Conservation (phyloP, 345 rosid genomes). For the Acer yangbiense region DNA sequence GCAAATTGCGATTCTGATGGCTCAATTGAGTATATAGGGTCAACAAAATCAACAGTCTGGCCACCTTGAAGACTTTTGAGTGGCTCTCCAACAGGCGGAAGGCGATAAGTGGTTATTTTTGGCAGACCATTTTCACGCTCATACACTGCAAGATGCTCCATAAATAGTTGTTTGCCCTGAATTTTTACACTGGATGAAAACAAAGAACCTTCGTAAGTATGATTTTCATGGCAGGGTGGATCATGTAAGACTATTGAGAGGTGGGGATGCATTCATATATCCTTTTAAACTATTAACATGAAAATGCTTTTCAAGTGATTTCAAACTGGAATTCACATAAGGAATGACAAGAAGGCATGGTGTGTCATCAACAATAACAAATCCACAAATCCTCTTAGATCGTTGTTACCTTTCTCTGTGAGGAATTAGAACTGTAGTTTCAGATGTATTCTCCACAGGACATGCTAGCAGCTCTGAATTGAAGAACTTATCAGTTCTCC, state of each 20-base stretch:
- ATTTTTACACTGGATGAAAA: slow-evolving; percentile 66
- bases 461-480: slow-evolving; percentile 87
- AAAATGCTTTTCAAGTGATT: background rate
- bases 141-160: slow-evolving; percentile 69
- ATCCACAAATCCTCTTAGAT: background rate
- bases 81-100: slow-evolving; percentile 73
- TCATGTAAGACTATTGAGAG: background rate
- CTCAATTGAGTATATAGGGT: slow-evolving; percentile 67
- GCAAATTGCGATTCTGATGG: slow-evolving; percentile 56
- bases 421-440: slow-evolving; percentile 68
- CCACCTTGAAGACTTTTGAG: slow-evolving; percentile 65
- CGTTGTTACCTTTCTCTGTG: slow-evolving; percentile 74
- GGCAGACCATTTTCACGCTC: slow-evolving; percentile 86
- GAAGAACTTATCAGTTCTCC: slow-evolving; percentile 75
- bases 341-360: background rate
- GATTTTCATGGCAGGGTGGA: slow-evolving; percentile 8
- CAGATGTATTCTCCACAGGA: slow-evolving; percentile 58
- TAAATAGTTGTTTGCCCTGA: slow-evolving; percentile 73
- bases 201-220: slow-evolving; percentile 15
- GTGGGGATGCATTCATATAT: background rate
- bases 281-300: background rate
- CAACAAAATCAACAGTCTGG: slow-evolving; percentile 65
- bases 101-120: slow-evolving; percentile 60
- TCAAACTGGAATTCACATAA: background rate
- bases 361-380: background rate